Conservation (phyloP, 2,329 filamentous ascomycete genomes). For the Ophiosphaerella herpotricha region DNA sequence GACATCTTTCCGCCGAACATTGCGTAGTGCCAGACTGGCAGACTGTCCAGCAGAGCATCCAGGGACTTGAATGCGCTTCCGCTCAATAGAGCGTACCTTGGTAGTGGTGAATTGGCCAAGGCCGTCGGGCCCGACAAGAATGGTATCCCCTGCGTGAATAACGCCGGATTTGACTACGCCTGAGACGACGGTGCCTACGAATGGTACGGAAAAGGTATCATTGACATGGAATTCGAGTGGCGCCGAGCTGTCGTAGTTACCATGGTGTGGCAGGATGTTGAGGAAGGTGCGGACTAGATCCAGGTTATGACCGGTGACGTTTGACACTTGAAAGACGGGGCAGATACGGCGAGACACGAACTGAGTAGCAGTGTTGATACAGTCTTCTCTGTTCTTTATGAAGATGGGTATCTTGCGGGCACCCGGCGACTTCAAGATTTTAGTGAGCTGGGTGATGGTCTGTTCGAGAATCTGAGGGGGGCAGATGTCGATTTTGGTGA, state of each 20-base stretch:
- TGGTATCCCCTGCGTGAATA: conserved; percentile 85
- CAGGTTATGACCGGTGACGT: conserved; percentile 90
- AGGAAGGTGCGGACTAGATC: conserved; percentile 90
- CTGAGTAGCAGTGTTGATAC: conserved; percentile 92
- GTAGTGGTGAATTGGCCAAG: conserved; percentile 88
- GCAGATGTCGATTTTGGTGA: conserved; percentile 98
- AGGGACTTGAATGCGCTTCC: conserved; percentile 87
- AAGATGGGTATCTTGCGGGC: conserved; percentile 96
- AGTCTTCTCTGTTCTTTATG: conserved; percentile 88
- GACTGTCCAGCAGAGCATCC: conserved; percentile 90
- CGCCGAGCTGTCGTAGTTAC: conserved; percentile 81
- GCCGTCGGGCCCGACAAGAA: conserved; percentile 88
- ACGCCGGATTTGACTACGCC: conserved; percentile 85
- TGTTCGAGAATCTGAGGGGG: conserved; percentile 93
- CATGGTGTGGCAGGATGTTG: conserved; percentile 93
- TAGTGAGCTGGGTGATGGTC: conserved; percentile 87
- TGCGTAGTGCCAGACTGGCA: conserved; percentile 87
- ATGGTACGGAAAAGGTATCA: conserved; percentile 96
- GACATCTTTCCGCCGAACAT: conserved; percentile 86
- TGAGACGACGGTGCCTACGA: conserved; percentile 93
- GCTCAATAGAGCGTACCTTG: conserved; percentile 87
- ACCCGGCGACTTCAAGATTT: conserved; percentile 91
- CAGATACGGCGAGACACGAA: conserved; percentile 96
- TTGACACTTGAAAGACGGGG: conserved; percentile 96
- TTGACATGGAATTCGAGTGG: conserved; percentile 96